phyloP scores from a whole-genome alignment of 2,329 filamentous ascomycete genomes.

The Leptographium radiaticola region DNA sequence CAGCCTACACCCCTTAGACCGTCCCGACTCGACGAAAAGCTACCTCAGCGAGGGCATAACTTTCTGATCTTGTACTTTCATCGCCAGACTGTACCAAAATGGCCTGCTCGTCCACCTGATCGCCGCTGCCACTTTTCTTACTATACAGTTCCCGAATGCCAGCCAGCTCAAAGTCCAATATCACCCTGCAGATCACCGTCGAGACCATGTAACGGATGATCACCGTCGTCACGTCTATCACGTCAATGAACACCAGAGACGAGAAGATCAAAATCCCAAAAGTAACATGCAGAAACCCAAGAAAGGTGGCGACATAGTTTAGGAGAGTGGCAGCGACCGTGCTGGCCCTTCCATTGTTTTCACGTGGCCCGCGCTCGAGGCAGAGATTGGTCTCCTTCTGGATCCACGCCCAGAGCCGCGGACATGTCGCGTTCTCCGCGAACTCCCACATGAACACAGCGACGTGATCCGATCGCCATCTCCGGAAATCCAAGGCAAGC shows the following conservation, averaged over 20 bases:
- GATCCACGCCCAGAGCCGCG: too few species aligned
- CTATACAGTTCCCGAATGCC: not conserved
- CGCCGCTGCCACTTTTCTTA: not conserved
- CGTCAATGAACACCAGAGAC: constrained; percentile 14
- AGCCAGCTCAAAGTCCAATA: constrained; percentile 16
- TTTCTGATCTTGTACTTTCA: too few species aligned
- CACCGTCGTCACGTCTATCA: constrained; percentile 13
- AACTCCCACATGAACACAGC: too few species aligned
- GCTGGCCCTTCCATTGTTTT: not conserved
- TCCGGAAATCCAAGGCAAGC: too few species aligned
- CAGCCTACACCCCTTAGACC: too few species aligned
- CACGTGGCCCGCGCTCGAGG: not conserved
- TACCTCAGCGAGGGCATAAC: too few species aligned
- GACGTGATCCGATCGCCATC: too few species aligned
- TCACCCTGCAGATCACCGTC: constrained; percentile 13
- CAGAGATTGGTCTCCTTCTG: not conserved
- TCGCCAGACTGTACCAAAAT: too few species aligned
- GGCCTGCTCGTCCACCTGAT: too few species aligned
- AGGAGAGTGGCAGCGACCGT: not conserved
- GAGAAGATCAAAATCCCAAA: constrained; percentile 17
- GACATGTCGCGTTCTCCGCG: too few species aligned
- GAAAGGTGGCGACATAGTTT: not conserved
- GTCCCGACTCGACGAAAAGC: too few species aligned
- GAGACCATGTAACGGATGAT: constrained; percentile 14
- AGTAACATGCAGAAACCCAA: constrained; percentile 13